Evolutionary conservation across 495 filamentous ascomycete genomes (phyloP).

Genomic region (Sabuloglossum arenarium): DNA sequence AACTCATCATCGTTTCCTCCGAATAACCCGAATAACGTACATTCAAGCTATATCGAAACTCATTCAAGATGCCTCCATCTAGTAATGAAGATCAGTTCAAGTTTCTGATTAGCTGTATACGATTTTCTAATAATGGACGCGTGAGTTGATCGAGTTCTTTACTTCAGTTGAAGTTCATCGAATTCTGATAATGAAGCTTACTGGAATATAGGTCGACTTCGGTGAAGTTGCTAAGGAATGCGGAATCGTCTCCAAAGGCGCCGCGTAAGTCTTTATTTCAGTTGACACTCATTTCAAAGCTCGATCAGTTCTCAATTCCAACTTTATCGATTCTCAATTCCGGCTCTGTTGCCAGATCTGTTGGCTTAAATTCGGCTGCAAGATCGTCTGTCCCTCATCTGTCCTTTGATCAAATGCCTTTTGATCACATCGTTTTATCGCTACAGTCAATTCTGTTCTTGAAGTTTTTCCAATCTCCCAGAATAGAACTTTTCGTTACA

Average conservation of each 20-base stretch:
- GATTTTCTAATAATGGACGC: slow-evolving; percentile 31
- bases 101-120: slow-evolving; percentile 44
- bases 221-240: slow-evolving; percentile 39
- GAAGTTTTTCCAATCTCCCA: too few relatives aligned
- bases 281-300: neutral
- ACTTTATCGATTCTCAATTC: slow-evolving; percentile 3
- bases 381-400: too few relatives aligned
- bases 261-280: slow-evolving; percentile 35
- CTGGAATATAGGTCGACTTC: slow-evolving; percentile 32
- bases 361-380: too few relatives aligned
- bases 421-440: too few relatives aligned
- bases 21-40: neutral
- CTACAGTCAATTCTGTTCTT: too few relatives aligned
- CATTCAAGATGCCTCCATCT: slow-evolving; percentile 24
- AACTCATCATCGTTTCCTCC: neutral
- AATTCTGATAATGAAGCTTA: neutral
- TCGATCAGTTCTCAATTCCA: neutral
- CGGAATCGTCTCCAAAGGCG: slow-evolving; percentile 36
- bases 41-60: too few relatives aligned
- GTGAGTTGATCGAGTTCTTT: slow-evolving; percentile 16
- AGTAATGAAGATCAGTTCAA: slow-evolving; percentile 34
- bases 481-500: too few relatives aligned
- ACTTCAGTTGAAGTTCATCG: neutral
- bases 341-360: too few relatives aligned
- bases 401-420: too few relatives aligned